Evolutionary conservation across 2,329 filamentous ascomycete species (phyloP), one percentile per base, ranked within the genome.

Genomic region (Arthrobotrys sphaeroides): DNA sequence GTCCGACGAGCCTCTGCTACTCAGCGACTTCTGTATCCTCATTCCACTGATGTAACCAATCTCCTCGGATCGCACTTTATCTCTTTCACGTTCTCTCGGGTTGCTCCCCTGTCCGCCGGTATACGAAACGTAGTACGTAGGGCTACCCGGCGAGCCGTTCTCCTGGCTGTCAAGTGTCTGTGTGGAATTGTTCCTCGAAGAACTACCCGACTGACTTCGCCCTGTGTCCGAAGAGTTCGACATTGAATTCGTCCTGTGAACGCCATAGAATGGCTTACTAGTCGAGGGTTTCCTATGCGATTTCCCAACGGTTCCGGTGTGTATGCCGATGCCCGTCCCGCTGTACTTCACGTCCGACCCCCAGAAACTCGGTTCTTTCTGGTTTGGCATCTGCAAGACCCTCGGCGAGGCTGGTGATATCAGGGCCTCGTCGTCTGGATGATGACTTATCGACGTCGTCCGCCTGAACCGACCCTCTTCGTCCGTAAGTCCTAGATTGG

Each of bases 211-310:
- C 26, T 68, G 70, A 43, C 70, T 74, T 12, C 62, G 62, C 3
- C 70, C 70, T 2, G 70, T 74, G 36, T 74, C 70, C 7, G 70
- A 74, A 9, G 70, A 74, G 36, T 74, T 74, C 10, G 62, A 68
- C 62, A 74, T 74, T n/a, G 70, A 74, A 24, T 74, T 74, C 31
- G 70, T 62, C 31, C 70, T 47, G 26, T 74, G 22, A 12, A 74
- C 51, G 4, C 70, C 57, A 16, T 74, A 74, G 26, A 74, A 74
- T 7, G 38, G 26, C 18, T 64, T 36, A 38, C 57, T 67, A 20
- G 31, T 49, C 9, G 55, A 26, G 31, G 62, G 45, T 42, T 12
- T 65, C 10, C 62, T 31, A 12, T 28, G 28, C 9, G 31, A 18
- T 18, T 26, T 20, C 16, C 33, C 31, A 5, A 40, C 18, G 20